Base-by-base conservation (phyloP, 495 filamentous ascomycete species). In the Penicillium subrubescens region DNA sequence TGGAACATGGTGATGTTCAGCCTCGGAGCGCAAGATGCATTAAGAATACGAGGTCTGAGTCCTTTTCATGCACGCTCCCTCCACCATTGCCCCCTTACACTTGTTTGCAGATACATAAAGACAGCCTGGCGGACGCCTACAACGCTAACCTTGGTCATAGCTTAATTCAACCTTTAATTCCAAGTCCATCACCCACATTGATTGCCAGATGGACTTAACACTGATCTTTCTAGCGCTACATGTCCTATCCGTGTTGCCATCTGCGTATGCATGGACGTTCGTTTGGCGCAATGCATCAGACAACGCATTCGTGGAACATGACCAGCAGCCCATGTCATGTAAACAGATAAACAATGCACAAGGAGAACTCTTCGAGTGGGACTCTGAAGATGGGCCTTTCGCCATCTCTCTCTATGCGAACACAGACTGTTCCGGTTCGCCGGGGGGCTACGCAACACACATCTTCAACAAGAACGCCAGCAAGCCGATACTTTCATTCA, bases 271-370 rank as follows among this genome's bases (percentile, higher is more conserved):
- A 51, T 64, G 61, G 61, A 64, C 61, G 11, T 44, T 64, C 8
- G 61, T 64, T n/a, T 64, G 61, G 61, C 41, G 55, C 19, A 59
- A 64, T 54, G 55, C 61, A 52, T 51, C 61, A 11, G n/a, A 64
- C 23, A 34, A 51, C 33, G 39, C 61, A 12, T 58, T 59, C n/a
- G 61, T 64, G 43, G 61, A 64, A 21, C 44, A 64, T 43, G 46
- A 31, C 31, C 44, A 64, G 10, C 21, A 27, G 15, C n/a, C 44
- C 0, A 52, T 52, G 55, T 25, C 61, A 46, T 64, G 61, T 35
- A 64, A 33, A 17, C 23, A 59, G 25, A 53, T 64, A 21, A 52
- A 50, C 23, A 58, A 64, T 17, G 21, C 54, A 11, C 55, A 59
- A 17, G 61, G 61, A 19, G 34, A 31, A 35, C 55, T 58, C 10